Percentiles rank a stretch among this genome's conserved stretches.
Conservation (phyloP, 495 filamentous ascomycete species). For the Pseudevernia furfuracea region DNA sequence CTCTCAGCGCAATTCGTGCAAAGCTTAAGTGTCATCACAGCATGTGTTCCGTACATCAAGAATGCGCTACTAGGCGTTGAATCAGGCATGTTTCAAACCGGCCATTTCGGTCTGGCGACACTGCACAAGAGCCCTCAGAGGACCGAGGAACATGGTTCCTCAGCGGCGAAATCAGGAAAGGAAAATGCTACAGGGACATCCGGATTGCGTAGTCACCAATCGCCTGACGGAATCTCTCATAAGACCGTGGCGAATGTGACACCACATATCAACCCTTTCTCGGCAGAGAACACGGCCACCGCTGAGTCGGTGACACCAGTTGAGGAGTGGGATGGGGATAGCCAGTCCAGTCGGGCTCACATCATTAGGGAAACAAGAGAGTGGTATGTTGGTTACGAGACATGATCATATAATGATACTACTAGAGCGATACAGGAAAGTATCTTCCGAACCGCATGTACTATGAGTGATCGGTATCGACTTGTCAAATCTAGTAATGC, state of each 20-base stretch:
- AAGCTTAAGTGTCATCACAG: slow-evolving; percentile 35
- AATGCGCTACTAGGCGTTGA: slow-evolving; percentile 31
- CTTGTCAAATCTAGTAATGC: no score
- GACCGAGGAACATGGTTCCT: not conserved
- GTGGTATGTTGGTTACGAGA: slow-evolving; percentile 11
- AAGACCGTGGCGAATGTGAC: not conserved
- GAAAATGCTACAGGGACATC: not conserved
- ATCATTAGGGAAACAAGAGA: slow-evolving; percentile 30
- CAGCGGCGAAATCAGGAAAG: not conserved
- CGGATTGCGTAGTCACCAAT: not conserved
- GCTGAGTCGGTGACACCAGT: not conserved
- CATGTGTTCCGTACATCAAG: slow-evolving; percentile 40
- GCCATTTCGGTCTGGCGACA: slow-evolving; percentile 5
- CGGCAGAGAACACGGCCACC: not conserved
- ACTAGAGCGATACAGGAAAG: not conserved
- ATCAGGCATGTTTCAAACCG: slow-evolving; percentile 15
- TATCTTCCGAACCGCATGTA: no score
- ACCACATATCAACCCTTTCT: slow-evolving; percentile 7
- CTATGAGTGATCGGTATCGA: no score
- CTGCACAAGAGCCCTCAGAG: not conserved
- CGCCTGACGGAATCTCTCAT: not conserved
- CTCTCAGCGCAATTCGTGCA: slow-evolving; percentile 33
- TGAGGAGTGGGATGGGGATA: slow-evolving; percentile 28
- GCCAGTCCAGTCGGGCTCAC: slow-evolving; percentile 30
- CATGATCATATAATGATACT: not conserved